phyloP scores from a whole-genome alignment of 208 protist genomes.

The Trypanosoma scelopori region DNA sequence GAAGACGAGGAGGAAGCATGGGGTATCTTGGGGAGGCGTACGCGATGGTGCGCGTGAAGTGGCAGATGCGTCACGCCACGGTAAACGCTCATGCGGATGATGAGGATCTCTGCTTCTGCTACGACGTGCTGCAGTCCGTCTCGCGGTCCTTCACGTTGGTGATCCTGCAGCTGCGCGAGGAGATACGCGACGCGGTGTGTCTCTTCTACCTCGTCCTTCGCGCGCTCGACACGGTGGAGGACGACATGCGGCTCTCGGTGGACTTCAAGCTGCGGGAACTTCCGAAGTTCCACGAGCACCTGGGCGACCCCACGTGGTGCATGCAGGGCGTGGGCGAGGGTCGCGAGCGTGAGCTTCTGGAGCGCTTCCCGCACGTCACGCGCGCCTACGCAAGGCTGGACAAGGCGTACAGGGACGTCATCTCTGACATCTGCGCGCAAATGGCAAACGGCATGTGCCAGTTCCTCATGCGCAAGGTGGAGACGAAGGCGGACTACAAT shows the following conservation, averaged over 20 bases:
- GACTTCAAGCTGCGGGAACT: conserved; percentile 73
- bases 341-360: conserved; percentile 69
- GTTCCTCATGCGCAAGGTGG: conserved; percentile 80
- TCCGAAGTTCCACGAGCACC: conserved; percentile 72
- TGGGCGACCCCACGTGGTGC: conserved; percentile 52
- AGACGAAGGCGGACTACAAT: conserved; percentile 89
- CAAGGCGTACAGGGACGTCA: conserved; percentile 83
- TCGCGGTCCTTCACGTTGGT: conserved; percentile 94
- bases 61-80: conserved; percentile 39
- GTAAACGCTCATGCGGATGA: conserved; percentile 39
- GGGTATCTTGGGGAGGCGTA: conserved; percentile 21
- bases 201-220: conserved; percentile 97
- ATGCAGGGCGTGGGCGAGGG: conserved; percentile 61
- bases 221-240: conserved; percentile 95
- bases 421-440: conserved; percentile 88
- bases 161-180: conserved; percentile 87
- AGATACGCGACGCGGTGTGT: conserved; percentile 91
- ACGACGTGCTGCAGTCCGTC: conserved; percentile 85
- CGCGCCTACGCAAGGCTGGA: conserved; percentile 64
- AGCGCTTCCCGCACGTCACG: conserved; percentile 67
- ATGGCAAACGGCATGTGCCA: conserved; percentile 96
- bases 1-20: conserved; percentile 19
- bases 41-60: conserved; percentile 36
- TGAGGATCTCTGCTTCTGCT: conserved; percentile 86
- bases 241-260: conserved; percentile 87